Conservation (phyloP, 2,329 filamentous ascomycete genomes). For the Aspergillus sp. region DNA sequence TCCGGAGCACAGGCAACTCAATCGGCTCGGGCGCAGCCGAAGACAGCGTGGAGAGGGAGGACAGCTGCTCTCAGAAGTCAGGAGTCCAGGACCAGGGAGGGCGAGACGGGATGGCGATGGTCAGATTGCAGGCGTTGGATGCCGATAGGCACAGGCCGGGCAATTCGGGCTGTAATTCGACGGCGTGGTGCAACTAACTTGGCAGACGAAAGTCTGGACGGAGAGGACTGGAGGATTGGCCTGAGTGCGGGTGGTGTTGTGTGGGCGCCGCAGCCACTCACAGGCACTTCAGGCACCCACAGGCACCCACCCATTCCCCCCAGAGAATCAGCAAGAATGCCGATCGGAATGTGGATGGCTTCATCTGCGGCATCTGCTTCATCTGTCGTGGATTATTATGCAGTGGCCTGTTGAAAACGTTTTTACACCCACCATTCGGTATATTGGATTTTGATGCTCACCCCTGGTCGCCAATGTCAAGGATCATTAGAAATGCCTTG, state of each 20-base stretch:
- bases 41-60: background rate
- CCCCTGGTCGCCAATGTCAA: background rate
- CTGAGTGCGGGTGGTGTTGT: no score
- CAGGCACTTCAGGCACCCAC: background rate
- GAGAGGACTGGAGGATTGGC: no score
- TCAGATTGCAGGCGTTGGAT: background rate
- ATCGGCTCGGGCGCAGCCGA: constrained; percentile 6
- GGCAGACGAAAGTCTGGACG: background rate
- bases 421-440: background rate
- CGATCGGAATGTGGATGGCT: background rate
- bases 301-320: no score
- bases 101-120: background rate
- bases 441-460: background rate
- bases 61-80: no score
- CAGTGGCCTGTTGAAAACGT: background rate
- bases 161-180: background rate
- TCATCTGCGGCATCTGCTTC: background rate
- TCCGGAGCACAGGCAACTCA: background rate
- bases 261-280: no score
- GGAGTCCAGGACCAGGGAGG: no score
- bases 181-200: background rate
- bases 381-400: background rate
- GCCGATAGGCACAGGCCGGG: background rate
- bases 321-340: background rate
- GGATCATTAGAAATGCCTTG: constrained; percentile 4